Base-by-base conservation (phyloP, 176 grass and related monocot genomes). In the Olyra latifolia region DNA sequence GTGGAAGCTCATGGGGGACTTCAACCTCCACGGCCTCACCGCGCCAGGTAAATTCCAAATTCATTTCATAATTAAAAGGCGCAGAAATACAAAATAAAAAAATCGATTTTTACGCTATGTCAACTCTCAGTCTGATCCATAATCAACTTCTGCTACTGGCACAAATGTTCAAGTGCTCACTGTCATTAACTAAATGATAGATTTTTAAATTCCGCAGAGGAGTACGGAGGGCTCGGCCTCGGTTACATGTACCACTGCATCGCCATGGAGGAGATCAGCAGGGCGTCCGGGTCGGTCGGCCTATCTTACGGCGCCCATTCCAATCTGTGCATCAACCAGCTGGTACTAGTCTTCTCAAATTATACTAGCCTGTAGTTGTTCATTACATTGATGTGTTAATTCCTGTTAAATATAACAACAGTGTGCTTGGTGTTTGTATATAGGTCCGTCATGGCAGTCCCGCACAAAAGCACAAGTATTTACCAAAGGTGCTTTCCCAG, bases 231-330 rank as follows among this genome's bases (percentile, higher is more conserved):
- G 56, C 82, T 94, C 56, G 95, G 95, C 15, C 83, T 98, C 6
- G 95, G 95, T 10, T 98, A 98, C 83, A 61, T 85, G 76, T 98
- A 98, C 83, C 95, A 98, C 87, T 98, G 95, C 85, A 93, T 98
- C 75, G 88, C 95, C 80, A 94, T 98, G 95, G 95, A 98, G 81
- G 95, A 98, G 83, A 93, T 98, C 66, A 91, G 88, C 76, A 84
- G 95, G 73, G 95, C 95, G 8, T 98, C 95, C 4, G 95, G 92
- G 12, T 91, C 95, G 29, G 95, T 98, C 67, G 95, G 95, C n/a
- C 90, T 95, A 45, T 95, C 95, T 54, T 98, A 98, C 62, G 95
- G 95, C 10, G 92, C 90, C 14, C 95, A 95, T 62, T 98, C 95
- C 28, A 98, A 98, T 54, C 83, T 98, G 8, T 98, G 95, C 81